Evolutionary conservation across 257 asterid species (phyloP).

Genomic region (Solanum tacnaense): DNA sequence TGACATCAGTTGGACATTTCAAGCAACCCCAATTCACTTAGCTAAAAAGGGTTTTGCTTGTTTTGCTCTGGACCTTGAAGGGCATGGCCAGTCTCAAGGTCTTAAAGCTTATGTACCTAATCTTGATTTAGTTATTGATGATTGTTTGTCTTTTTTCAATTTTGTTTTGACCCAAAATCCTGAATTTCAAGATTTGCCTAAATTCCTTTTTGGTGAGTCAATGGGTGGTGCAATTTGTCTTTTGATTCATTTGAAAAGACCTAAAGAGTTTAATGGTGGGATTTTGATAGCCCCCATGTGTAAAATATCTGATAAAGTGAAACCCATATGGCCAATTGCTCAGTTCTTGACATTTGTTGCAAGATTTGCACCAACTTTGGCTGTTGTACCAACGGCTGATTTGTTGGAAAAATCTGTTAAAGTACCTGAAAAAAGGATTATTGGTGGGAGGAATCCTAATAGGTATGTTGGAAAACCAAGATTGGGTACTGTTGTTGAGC

Average conservation of each 20-base stretch:
- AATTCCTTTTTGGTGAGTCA: slow-evolving; percentile 56
- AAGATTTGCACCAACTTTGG: slow-evolving; percentile 50
- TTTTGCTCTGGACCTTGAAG: slow-evolving; percentile 81
- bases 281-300: slow-evolving; percentile 83
- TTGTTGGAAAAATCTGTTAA: slow-evolving; percentile 69
- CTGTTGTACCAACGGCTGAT: slow-evolving; percentile 77
- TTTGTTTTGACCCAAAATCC: slow-evolving; percentile 25
- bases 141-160: slow-evolving; percentile 39
- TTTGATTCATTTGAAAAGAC: slow-evolving; percentile 43
- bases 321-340: slow-evolving; percentile 78
- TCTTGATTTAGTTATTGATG: slow-evolving; percentile 52
- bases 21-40: slow-evolving; percentile 70
- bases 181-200: slow-evolving; percentile 14
- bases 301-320: slow-evolving; percentile 63
- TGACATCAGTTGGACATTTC: slow-evolving; percentile 89
- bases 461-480: slow-evolving; percentile 76
- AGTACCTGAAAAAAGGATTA: slow-evolving; percentile 53
- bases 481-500: slow-evolving; percentile 67
- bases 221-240: slow-evolving; percentile 90
- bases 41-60: slow-evolving; percentile 73
- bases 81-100: slow-evolving; percentile 86
- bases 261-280: slow-evolving; percentile 43
- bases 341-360: slow-evolving; percentile 43
- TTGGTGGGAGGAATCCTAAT: slow-evolving; percentile 54
- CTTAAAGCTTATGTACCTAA: slow-evolving; percentile 69